Evolutionary conservation across 192 early-diverging fungal genomes (phyloP).

Genomic region (Diversispora eburnea): DNA sequence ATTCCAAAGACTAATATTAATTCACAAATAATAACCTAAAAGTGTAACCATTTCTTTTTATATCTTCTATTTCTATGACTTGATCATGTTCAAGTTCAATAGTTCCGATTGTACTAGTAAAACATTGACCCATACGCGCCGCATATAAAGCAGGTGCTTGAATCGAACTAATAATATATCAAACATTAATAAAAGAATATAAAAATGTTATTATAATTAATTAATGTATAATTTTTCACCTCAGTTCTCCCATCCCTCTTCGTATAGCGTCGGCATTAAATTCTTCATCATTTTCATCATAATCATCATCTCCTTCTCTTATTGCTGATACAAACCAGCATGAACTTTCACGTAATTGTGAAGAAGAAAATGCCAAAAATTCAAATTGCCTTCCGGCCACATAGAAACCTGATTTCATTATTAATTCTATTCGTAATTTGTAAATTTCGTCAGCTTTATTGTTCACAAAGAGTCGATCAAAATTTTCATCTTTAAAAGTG

Average conservation of each 20-base stretch:
- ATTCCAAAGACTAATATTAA: too few species aligned
- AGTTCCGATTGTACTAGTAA: slow-evolving; percentile 61
- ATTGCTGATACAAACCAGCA: slow-evolving; percentile 56
- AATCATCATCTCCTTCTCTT: too few species aligned
- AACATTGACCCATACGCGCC: slow-evolving; percentile 70
- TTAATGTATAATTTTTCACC: neutral
- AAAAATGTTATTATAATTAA: neutral
- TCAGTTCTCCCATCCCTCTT: slow-evolving; percentile 70
- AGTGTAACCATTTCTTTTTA: slow-evolving; percentile 48
- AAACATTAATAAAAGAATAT: neutral
- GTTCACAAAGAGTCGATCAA: slow-evolving; percentile 36
- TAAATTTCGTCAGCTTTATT: slow-evolving; percentile 38
- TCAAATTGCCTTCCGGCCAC: slow-evolving; percentile 53
- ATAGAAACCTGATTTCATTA: slow-evolving; percentile 48
- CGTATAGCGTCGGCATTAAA: slow-evolving; percentile 60
- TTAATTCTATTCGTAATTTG: slow-evolving; percentile 43
- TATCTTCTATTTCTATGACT: slow-evolving; percentile 50
- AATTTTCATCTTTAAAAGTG: slow-evolving; percentile 62
- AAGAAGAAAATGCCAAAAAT: slow-evolving; percentile 62
- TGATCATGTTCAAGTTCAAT: slow-evolving; percentile 37
- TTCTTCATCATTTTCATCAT: neutral
- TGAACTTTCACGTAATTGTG: slow-evolving; percentile 56
- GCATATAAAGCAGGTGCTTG: slow-evolving; percentile 63
- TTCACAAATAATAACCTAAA: neutral
- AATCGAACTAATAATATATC: neutral